A percentile compares a stretch with the other conserved stretches of the same genome.
Evolutionary conservation across 169 alveolate genomes (phyloP).

Genomic region (Cryptosporidium muris): DNA sequence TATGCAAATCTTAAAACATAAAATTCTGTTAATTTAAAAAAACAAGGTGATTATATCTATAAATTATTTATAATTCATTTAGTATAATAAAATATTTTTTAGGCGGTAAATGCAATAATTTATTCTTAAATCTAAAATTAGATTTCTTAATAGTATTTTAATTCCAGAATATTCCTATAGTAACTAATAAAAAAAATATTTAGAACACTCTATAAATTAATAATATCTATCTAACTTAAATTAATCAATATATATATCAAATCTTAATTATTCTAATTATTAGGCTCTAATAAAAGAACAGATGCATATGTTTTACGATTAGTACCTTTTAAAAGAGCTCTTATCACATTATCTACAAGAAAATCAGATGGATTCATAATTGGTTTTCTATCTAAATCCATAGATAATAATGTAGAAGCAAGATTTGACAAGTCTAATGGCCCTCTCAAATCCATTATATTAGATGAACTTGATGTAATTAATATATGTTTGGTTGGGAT

Average conservation of each 20-base stretch:
- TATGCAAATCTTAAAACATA: too few species aligned
- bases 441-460: constrained; percentile 16
- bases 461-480: constrained; percentile 27
- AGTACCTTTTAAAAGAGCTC: constrained; percentile 52
- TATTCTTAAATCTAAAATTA: too few species aligned
- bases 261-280: constrained; percentile 13
- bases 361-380: constrained; percentile 27
- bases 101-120: too few species aligned
- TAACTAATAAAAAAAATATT: background rate
- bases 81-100: too few species aligned
- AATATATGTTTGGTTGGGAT: constrained; percentile 49
- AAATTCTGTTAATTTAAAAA: too few species aligned
- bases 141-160: background rate
- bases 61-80: too few species aligned
- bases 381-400: constrained; percentile 49
- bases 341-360: constrained; percentile 21
- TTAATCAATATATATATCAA: background rate
- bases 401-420: constrained; percentile 17
- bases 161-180: background rate
- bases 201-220: background rate
- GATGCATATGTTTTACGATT: constrained; percentile 54
- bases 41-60: too few species aligned
- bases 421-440: constrained; percentile 62
- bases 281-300: constrained; percentile 5
- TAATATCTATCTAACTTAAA: background rate